A percentile compares a stretch with the other conserved stretches of the same genome.
Conservation (phyloP, 495 filamentous ascomycete genomes). For the Achaetomiella virescens region DNA sequence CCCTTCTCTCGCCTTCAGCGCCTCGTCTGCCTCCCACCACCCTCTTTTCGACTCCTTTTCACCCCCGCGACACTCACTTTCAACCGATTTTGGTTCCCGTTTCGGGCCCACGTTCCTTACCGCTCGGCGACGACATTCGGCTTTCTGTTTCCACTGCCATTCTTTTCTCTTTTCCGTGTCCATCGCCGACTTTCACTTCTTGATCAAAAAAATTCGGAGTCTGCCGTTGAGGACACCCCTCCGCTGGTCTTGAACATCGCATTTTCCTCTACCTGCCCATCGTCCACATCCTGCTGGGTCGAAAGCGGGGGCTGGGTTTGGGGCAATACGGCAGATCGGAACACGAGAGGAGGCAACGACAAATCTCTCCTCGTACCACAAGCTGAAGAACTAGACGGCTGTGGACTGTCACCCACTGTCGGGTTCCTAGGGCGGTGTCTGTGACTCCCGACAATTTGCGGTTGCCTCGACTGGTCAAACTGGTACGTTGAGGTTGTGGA, state of each 20-base stretch:
- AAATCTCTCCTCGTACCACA: neutral
- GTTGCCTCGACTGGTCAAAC: conserved; percentile 9
- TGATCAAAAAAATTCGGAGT: neutral
- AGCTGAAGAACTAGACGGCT: conserved; percentile 4
- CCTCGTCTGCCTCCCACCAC: conserved; percentile 2
- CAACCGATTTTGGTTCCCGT: conserved; percentile 3
- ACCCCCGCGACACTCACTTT: conserved; percentile 18
- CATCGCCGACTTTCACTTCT: conserved; percentile 19
- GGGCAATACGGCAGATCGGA: neutral
- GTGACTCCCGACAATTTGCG: conserved; percentile 17
- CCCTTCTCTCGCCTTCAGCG: conserved; percentile 11
- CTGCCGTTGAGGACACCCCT: neutral
- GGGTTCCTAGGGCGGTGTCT: conserved; percentile 5
- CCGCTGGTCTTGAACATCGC: neutral
- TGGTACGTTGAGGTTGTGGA: conserved; percentile 6
- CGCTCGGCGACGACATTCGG: conserved; percentile 3
- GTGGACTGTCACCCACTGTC: conserved; percentile 9
- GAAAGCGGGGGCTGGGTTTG: neutral
- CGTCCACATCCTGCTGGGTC: neutral
- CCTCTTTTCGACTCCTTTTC: conserved; percentile 4
- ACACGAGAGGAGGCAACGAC: neutral
- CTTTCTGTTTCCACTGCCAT: conserved; percentile 4
- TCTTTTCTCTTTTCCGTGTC: conserved; percentile 16
- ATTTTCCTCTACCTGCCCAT: neutral
- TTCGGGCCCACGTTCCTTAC: conserved; percentile 18